A percentile compares a stretch with the other conserved stretches of the same genome.
Evolutionary conservation across 2,329 filamentous ascomycete species (phyloP).

Genomic region (Talaromyces albobiverticillius): DNA sequence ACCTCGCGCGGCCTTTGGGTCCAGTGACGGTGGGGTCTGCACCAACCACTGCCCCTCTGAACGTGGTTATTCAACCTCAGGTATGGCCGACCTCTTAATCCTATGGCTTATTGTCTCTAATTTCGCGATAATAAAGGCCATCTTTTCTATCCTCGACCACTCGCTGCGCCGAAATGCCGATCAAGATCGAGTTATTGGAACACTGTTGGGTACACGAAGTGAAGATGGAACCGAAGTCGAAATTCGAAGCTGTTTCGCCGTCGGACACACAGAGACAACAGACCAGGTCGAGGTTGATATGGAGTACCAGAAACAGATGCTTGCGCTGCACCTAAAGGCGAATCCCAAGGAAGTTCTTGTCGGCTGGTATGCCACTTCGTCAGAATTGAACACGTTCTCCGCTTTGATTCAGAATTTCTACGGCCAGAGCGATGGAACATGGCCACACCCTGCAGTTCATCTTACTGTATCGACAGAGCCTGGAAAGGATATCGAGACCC

Average conservation of each 20-base stretch:
- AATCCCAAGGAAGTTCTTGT: conserved; percentile 91
- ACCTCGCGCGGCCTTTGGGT: conserved; percentile 88
- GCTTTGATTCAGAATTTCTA: conserved; percentile 99
- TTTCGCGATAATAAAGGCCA: conserved; percentile 43
- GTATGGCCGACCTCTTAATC: conserved; percentile 57
- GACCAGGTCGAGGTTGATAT: conserved; percentile 99
- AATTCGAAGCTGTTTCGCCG: conserved; percentile 94
- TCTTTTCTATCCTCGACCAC: conserved; percentile 77
- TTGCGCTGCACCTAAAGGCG: conserved; percentile 88
- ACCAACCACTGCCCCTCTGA: conserved; percentile 84
- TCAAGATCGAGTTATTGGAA: conserved; percentile 94
- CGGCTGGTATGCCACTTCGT: conserved; percentile 97
- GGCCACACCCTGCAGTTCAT: conserved; percentile 95
- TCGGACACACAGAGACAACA: conserved; percentile 96
- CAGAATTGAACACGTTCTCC: conserved; percentile 97
- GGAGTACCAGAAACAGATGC: conserved; percentile 99
- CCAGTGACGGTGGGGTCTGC: conserved; percentile 75
- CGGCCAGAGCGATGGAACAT: conserved; percentile 94
- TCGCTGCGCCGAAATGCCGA: conserved; percentile 87
- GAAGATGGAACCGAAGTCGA: conserved; percentile 97
- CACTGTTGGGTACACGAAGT: conserved; percentile 84
- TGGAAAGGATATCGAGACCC: conserved; percentile 81
- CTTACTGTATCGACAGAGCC: conserved; percentile 89
- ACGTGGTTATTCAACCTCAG: conserved; percentile 93
- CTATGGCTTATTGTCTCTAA: no score